Conservation (phyloP, 768 basidiomycete genomes). For the Termitomyces sp. region DNA sequence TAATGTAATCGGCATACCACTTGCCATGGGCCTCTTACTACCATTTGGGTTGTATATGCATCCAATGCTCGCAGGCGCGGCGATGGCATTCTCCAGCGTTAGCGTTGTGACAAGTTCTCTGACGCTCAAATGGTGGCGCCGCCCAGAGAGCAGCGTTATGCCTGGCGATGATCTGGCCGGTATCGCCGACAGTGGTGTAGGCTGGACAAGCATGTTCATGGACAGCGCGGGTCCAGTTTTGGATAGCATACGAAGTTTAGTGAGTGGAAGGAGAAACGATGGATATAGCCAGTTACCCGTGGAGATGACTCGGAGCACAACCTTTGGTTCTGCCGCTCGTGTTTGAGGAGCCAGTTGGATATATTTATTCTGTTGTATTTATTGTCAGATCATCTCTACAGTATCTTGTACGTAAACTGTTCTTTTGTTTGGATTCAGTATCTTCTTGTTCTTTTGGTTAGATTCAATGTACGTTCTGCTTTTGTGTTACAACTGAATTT, state of each 20-base stretch:
- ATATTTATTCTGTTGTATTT: conserved; percentile 6
- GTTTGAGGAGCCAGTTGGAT: conserved; percentile 2
- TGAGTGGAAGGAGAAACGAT: conserved; percentile 35
- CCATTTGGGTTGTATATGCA: conserved; percentile 92
- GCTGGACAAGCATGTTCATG: conserved; percentile 43
- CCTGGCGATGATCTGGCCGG: conserved; percentile 39
- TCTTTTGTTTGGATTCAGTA: not conserved
- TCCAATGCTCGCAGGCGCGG: conserved; percentile 98
- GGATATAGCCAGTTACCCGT: conserved; percentile 74
- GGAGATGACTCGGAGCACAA: conserved; percentile 53
- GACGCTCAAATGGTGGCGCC: conserved; percentile 79
- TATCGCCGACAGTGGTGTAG: conserved; percentile 26
- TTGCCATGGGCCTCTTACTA: conserved; percentile 96
- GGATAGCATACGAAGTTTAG: conserved; percentile 37
- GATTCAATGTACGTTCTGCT: too few relatives aligned
- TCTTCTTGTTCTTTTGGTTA: too few relatives aligned
- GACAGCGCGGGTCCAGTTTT: conserved; percentile 40
- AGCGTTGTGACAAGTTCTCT: conserved; percentile 92
- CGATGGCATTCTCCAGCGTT: conserved; percentile 97
- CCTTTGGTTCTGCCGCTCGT: conserved; percentile 2
- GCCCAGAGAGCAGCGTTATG: conserved; percentile 69
- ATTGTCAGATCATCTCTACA: not conserved
- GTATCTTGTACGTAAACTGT: not conserved
- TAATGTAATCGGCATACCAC: conserved; percentile 89
- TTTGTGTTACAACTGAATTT: too few relatives aligned